Conservation (phyloP, 129 eudicot species). For the Saposhnikovia divaricata region DNA sequence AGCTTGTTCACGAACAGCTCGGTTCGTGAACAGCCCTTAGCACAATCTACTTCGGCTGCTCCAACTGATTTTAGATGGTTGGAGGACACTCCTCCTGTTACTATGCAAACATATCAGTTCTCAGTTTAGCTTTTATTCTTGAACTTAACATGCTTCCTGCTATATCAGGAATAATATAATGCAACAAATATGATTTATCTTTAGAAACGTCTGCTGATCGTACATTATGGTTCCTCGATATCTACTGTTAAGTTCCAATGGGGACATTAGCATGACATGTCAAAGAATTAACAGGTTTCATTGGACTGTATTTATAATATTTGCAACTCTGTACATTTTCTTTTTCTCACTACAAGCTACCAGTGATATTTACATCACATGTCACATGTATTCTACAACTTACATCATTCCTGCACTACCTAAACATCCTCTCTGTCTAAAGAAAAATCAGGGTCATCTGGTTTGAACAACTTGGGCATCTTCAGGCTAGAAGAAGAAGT, state of each 20-base stretch:
- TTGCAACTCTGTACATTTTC: neutral
- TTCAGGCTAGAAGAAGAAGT: conserved; percentile 45
- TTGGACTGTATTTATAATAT: neutral
- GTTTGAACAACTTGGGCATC: conserved; percentile 79
- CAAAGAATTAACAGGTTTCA: neutral
- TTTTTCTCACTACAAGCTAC: neutral
- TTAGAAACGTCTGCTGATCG: too few relatives aligned
- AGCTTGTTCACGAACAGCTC: too few relatives aligned
- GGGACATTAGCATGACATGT: neutral
- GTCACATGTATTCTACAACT: conserved; percentile 9
- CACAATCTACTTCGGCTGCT: too few relatives aligned
- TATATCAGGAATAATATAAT: too few relatives aligned
- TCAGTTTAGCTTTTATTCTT: too few relatives aligned
- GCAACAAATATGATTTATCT: too few relatives aligned
- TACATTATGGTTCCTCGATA: neutral
- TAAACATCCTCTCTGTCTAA: conserved; percentile 14
- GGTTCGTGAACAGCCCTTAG: too few relatives aligned
- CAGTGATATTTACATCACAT: neutral
- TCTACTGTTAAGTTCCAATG: neutral
- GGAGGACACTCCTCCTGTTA: too few relatives aligned
- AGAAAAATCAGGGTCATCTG: conserved; percentile 75
- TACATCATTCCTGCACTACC: conserved; percentile 8
- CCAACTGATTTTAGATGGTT: too few relatives aligned
- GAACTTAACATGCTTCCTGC: too few relatives aligned
- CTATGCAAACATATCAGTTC: too few relatives aligned